phyloP scores from a whole-genome alignment of 1,284 basidiomycete genomes.

The Peniophora sp. region DNA sequence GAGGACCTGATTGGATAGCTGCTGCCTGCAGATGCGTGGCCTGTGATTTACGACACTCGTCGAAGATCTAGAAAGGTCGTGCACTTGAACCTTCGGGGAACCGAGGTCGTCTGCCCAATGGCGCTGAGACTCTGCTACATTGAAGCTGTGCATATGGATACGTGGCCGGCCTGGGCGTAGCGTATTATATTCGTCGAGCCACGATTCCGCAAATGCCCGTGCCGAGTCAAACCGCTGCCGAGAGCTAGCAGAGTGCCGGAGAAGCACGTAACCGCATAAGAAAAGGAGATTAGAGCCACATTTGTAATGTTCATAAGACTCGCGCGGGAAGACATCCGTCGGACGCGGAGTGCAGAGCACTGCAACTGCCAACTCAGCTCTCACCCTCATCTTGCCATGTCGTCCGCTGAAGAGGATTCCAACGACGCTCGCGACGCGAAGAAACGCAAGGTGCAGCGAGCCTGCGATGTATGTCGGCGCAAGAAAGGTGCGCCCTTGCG shows the following conservation, averaged over 20 bases:
- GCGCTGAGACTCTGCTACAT: too few species aligned
- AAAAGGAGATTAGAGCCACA: neutral
- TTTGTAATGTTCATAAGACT: neutral
- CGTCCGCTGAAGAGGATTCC: conserved; percentile 39
- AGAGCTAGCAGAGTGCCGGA: neutral
- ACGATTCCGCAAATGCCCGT: too few species aligned
- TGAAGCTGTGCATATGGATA: too few species aligned
- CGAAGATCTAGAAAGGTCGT: too few species aligned
- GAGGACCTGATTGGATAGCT: too few species aligned
- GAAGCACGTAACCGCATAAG: neutral
- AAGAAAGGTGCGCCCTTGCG: conserved; percentile 55
- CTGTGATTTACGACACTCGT: too few species aligned
- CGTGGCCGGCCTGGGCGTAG: too few species aligned
- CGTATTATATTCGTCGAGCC: too few species aligned
- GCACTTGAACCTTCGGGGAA: too few species aligned
- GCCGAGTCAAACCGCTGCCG: too few species aligned
- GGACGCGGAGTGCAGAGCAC: neutral
- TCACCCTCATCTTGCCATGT: conserved; percentile 25
- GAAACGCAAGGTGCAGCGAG: conserved; percentile 64
- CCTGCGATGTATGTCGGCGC: conserved; percentile 67
- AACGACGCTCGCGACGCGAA: conserved; percentile 35
- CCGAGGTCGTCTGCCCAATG: too few species aligned
- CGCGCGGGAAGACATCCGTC: neutral
- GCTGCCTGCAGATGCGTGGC: too few species aligned
- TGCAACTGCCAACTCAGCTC: neutral